Evolutionary conservation across 2,329 filamentous ascomycete species (phyloP), one percentile per base, ranked within the genome.

Genomic region (Parascedosporium putredinis): DNA sequence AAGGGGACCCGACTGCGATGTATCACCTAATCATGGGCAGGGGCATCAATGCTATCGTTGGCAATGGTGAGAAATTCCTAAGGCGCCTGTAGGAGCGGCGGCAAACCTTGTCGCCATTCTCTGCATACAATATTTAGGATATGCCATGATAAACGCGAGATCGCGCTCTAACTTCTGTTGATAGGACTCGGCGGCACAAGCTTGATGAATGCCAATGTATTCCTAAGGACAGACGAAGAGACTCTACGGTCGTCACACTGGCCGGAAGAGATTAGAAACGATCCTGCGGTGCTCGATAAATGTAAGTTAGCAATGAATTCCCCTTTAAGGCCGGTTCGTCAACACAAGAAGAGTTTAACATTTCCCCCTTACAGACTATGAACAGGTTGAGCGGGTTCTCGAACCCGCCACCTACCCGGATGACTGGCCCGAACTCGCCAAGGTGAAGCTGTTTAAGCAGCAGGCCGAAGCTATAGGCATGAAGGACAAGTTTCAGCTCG

Each of bases 151-250:
- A 25, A 14, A 10, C 9, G 12, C 16, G 24, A 20, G 14, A 33
- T 4, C 9, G 18, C 16, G 12, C 25, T n/a, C 9, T 44, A 10
- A n/a, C 47, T 44, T 9, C n/a, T 33, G 6, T 43, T 29, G 18
- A 6, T 34, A 76, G 72, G 79, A 1, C 74, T 85, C 25, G 82
- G 81, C 9, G 81, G 81, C 8, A 82, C 79, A 2, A 83, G 78
- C 59, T 60, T 85, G 24, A 72, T 85, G 36, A 85, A 85, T 54
- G 79, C 81, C 8, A 84, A 84, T 57, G 76, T 85, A 2, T 86
- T 82, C 55, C 64, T 84, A 14, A 71, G 77, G 55, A 74, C 79
- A 2, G 78, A 83, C 50, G 60, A 73, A 12, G 67, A 68, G 3
- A 77, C 77, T 0, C 61, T 85, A 50, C 59, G 62, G 2, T 68